Base-by-base conservation (phyloP, 2,329 filamentous ascomycete genomes). In the Stagonosporopsis rhizophila region DNA sequence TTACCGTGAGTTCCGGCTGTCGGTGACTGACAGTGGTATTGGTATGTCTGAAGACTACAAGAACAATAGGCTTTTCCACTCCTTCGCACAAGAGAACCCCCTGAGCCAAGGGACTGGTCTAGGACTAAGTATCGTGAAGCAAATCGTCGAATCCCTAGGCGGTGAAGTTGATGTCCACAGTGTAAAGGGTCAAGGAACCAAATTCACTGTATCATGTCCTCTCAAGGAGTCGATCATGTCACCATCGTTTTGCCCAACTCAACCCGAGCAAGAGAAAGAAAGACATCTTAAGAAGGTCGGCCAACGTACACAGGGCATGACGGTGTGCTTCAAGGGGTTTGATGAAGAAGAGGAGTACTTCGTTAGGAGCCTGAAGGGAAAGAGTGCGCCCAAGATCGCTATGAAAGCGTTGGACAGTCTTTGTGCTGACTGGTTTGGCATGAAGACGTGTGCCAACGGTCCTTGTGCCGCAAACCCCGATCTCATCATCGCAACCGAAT, bases 31-130 rank as follows among this genome's bases (percentile, higher is more conserved):
- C 30, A 75, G 74, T 15, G 75, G 75, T n/a, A 75, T 75, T 23
- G 75, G 75, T 2, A 78, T 78, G 72, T 76, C 73, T 1, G 66
- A 74, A 35, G 72, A 77, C 32, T 78, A 76, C 45, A 64, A 77
- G 37, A 68, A 73, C 53, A 68, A 70, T 34, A 66, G 71, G 39
- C 60, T 77, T 0, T 77, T 74, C 56, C 72, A 73, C 34, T 76
- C 75, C 2, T 78, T 78, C 44, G 72, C 74, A 1, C 75, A 78
- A 52, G 75, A 77, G 41, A 74, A 77, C 17, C 69, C 73, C 22
- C 55, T 77, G 5, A 72, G 67, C n/a, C 71, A 75, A 27, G 75
- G 75, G 12, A 76, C 74, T 12, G 75, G 75, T 11, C 65, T 78
- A 2, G 75, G 75, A 19, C 63, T 78, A n/a, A 73, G 67, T 27